These are phyloP conservation scores for Ophiostoma angusticollis DNA, from an alignment of 2,329 filamentous ascomycete genomes.

Conservation along the genomic window DNA sequence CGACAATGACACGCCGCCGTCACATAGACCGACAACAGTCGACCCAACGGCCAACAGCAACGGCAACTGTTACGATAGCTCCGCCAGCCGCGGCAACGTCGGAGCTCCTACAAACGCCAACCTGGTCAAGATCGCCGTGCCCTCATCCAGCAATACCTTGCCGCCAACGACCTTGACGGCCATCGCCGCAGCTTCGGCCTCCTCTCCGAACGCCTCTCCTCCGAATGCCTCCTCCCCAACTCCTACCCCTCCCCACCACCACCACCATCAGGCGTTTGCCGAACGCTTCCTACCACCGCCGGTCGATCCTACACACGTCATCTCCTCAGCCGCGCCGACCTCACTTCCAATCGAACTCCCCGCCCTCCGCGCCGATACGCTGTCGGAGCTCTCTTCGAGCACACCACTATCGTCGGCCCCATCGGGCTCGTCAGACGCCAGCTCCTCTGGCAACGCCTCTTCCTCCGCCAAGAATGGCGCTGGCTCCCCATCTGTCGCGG, in stretches of 20 bases:
- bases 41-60: too few species aligned
- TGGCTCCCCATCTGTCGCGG: not conserved
- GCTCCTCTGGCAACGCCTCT: not conserved
- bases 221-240: not conserved
- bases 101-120: too few species aligned
- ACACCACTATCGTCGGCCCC: not conserved
- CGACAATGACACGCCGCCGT: not conserved
- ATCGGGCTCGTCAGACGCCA: not conserved
- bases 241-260: not conserved
- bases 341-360: conserved; percentile 9
- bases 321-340: conserved; percentile 7
- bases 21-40: too few species aligned
- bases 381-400: too few species aligned
- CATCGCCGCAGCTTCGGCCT: not conserved
- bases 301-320: conserved; percentile 7
- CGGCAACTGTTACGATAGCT: too few species aligned
- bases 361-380: conserved; percentile 6
- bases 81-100: too few species aligned
- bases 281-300: conserved; percentile 8
- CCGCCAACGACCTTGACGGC: not conserved
- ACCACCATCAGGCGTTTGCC: conserved; percentile 1
- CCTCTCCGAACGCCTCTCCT: not conserved
- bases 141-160: not conserved
- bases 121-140: too few species aligned
- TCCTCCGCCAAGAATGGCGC: not conserved